A percentile compares a stretch with the other conserved stretches of the same genome.
phyloP scores from a whole-genome alignment of 805 yeast genomes.

The Wickerhamiella cacticola region DNA sequence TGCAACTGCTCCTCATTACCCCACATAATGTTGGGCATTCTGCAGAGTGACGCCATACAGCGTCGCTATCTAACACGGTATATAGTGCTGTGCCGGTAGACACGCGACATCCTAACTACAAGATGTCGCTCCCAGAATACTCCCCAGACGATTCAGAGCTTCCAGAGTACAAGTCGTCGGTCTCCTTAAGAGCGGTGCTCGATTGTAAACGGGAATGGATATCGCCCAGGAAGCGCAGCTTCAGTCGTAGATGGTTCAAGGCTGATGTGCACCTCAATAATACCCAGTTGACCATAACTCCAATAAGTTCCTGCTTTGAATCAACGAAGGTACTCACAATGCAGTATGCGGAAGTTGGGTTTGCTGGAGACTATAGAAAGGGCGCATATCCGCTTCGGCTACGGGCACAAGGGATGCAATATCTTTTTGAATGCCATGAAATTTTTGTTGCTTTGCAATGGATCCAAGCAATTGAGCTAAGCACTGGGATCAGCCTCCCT shows the following conservation, averaged over 20 bases:
- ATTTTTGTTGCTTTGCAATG: conserved; percentile 63
- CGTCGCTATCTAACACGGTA: no score
- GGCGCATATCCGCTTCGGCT: conserved; percentile 37
- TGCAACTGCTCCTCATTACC: no score
- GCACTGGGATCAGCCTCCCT: conserved; percentile 71
- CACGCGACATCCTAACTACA: background rate
- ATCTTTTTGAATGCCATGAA: conserved; percentile 50
- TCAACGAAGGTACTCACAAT: conserved; percentile 26
- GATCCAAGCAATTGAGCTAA: conserved; percentile 61
- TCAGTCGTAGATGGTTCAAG: conserved; percentile 56
- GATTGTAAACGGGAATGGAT: conserved; percentile 59
- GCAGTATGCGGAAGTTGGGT: conserved; percentile 73
- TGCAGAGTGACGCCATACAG: no score
- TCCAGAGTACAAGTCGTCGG: conserved; percentile 58
- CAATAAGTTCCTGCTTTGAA: background rate
- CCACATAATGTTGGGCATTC: no score
- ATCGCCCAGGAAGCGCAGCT: conserved; percentile 63
- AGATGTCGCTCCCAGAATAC: background rate
- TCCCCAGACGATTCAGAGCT: conserved; percentile 24
- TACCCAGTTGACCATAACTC: conserved; percentile 52
- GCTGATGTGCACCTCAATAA: conserved; percentile 67
- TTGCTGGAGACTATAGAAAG: conserved; percentile 75
- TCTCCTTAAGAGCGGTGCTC: conserved; percentile 45
- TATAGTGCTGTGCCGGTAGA: no score
- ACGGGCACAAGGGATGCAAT: conserved; percentile 74